Evolutionary conservation across 1,284 basidiomycete genomes (phyloP), one percentile per base, ranked within the genome.

Genomic region (Bondarzewia mesenterica): DNA sequence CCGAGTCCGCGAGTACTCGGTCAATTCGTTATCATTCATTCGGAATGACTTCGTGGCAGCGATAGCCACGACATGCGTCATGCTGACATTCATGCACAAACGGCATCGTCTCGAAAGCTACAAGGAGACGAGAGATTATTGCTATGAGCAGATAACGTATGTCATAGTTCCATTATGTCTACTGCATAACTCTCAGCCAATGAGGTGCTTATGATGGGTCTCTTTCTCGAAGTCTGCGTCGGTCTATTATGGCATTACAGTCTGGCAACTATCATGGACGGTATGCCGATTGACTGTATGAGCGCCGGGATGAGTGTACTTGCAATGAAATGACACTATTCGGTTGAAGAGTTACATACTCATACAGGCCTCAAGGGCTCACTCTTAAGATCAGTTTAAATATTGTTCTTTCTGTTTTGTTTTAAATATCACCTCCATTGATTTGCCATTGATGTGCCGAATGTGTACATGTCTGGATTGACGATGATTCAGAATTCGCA

Each of bases 101-200:
- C 70, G 77, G 5, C 66, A 74, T 41, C 73, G 75, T 5, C 60
- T 70, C 20, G 58, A 62, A 35, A 65, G 64, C 4, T 72, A 74
- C 50, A 65, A 66, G 42, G 73, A 77, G 52, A 58, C 80, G 26
- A 62, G 70, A 37, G 73, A 76, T 27, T 81, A 80, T 55, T 80
- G 77, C 52, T 63, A 71, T 32, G 77, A 82, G 54, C 79, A 81
- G 56, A 65, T 73, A 20, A 72, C 67, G 76, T 78, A 43, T 7
- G 61, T 54, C 29, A 12, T n/a, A 12, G 29, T 4, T 3, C 29
- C n/a, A 7, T 6, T 32, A n/a, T 3, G 12, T 32, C n/a, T n/a
- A 32, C 12, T 10, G 29, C 29, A 32, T 4, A 32, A 4, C 12
- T 32, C 12, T 32, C n/a, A 12, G 29, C n/a, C n/a, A 32, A 10